Evolutionary conservation across 208 protist genomes (phyloP).

Genomic region (Leishmania guyanensis): DNA sequence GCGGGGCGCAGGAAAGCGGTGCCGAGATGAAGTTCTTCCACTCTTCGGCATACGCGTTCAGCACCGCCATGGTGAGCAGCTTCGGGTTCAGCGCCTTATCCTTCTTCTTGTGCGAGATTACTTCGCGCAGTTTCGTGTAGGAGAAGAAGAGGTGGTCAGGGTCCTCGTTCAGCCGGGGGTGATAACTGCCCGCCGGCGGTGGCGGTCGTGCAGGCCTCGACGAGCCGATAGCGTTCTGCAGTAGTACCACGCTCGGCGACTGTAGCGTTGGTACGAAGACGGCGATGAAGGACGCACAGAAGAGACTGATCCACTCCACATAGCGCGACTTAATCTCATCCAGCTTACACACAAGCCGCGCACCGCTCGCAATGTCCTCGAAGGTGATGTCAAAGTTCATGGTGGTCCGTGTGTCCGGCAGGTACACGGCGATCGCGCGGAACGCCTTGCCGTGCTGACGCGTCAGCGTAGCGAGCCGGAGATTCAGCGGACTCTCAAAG

Average conservation of each 20-base stretch:
- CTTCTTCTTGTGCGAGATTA: conserved; percentile 66
- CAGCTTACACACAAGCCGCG: conserved; percentile 66
- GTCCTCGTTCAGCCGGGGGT: conserved; percentile 55
- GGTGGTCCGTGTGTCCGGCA: conserved; percentile 49
- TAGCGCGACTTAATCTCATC: conserved; percentile 70
- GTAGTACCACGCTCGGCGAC: conserved; percentile 61
- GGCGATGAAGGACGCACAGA: conserved; percentile 70
- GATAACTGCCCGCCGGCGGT: conserved; percentile 34
- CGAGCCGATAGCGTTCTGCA: conserved; percentile 72
- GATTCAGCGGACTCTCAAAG: conserved; percentile 85
- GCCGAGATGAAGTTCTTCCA: conserved; percentile 86
- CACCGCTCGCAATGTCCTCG: conserved; percentile 81
- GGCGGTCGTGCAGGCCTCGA: conserved; percentile 35
- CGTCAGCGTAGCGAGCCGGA: conserved; percentile 85
- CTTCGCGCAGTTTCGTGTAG: conserved; percentile 80
- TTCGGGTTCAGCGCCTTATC: conserved; percentile 66
- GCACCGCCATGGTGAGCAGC: conserved; percentile 68
- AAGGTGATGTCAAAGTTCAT: conserved; percentile 83
- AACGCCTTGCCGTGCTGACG: conserved; percentile 83
- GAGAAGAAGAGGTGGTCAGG: conserved; percentile 87
- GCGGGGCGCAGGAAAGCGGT: conserved; percentile 64
- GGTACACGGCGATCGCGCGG: conserved; percentile 72
- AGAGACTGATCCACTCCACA: conserved; percentile 78
- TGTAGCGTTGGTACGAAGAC: conserved; percentile 87
- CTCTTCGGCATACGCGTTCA: conserved; percentile 84